Evolutionary conservation across 1,139 yeast genomes (phyloP).

Genomic region (Scheffersomyces cryptocercus): DNA sequence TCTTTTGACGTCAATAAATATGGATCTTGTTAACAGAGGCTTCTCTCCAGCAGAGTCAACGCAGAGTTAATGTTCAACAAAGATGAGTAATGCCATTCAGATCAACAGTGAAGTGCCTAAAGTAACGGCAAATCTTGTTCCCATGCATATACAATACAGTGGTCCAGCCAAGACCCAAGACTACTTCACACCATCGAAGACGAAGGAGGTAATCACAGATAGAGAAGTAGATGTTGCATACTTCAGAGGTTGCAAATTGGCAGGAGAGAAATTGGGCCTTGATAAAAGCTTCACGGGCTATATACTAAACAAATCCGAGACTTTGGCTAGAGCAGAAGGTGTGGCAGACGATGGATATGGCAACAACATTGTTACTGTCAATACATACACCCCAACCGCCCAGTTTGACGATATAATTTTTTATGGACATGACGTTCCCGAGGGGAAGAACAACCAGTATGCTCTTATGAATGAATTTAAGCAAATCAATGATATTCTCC

Average conservation of each 20-base stretch:
- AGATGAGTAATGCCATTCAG: constrained; percentile 11
- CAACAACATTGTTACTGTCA: constrained; percentile 18
- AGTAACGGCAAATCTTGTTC: constrained; percentile 36
- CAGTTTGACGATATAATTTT: constrained; percentile 29
- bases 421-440: constrained; percentile 43
- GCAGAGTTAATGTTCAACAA: too few relatives aligned
- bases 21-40: too few relatives aligned
- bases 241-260: constrained; percentile 42
- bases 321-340: constrained; percentile 21
- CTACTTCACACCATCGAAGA: constrained; percentile 39
- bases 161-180: constrained; percentile 41
- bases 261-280: constrained; percentile 29
- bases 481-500: constrained; percentile 32
- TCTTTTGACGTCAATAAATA: too few relatives aligned
- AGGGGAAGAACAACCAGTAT: constrained; percentile 35
- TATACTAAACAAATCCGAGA: constrained; percentile 32
- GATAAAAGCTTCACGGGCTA: constrained; percentile 26
- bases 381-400: constrained; percentile 32
- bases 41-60: too few relatives aligned
- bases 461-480: constrained; percentile 36
- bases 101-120: constrained; percentile 8
- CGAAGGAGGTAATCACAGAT: constrained; percentile 14
- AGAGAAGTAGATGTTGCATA: constrained; percentile 26
- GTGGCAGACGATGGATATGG: constrained; percentile 6
- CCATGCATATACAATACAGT: constrained; percentile 39